Conservation (phyloP, 2,329 filamentous ascomycete genomes). For the Cladosporium sp. region DNA sequence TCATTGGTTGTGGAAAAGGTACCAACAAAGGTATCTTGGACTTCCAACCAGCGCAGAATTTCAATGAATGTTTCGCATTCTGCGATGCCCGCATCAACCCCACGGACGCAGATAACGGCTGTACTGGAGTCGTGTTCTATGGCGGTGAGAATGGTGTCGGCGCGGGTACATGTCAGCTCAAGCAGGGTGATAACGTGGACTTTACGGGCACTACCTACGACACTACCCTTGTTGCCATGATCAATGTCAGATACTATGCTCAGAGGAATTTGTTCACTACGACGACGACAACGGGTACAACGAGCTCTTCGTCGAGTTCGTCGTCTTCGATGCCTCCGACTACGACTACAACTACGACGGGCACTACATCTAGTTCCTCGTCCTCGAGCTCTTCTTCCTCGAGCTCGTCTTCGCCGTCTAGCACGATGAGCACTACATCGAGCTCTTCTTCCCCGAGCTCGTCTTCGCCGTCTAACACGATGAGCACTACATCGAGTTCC, state of each 20-base stretch:
- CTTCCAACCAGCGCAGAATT: neutral
- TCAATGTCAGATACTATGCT: neutral
- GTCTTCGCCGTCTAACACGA: neutral
- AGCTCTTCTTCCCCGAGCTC: neutral
- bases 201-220: neutral
- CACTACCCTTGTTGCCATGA: neutral
- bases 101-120: neutral
- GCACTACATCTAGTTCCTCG: neutral
- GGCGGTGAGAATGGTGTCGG: neutral
- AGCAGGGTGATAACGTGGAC: neutral
- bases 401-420: neutral
- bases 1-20: neutral
- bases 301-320: neutral
- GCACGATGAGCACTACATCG: neutral
- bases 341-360: neutral
- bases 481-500: neutral
- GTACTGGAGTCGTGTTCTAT: slow-evolving; percentile 1
- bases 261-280: neutral
- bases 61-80: neutral
- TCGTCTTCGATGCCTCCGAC: neutral
- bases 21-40: neutral
- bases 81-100: neutral
- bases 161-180: neutral
- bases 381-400: neutral
- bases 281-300: neutral